These are phyloP conservation scores for Teunomyces kruisii DNA, from an alignment of 805 yeast species.

Conservation along the genomic window DNA sequence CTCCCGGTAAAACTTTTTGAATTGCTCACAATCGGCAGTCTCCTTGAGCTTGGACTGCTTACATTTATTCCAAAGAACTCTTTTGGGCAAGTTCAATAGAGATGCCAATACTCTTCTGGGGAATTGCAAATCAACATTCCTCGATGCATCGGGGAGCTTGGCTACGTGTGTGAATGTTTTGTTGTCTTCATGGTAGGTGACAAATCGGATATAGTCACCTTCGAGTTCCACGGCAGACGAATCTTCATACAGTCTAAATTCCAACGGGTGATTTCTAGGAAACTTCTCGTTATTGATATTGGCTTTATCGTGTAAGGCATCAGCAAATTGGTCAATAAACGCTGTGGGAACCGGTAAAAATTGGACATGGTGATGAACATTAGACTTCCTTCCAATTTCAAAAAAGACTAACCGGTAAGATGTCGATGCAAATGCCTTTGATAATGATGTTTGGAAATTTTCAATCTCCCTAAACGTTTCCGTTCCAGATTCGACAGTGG, in stretches of 20 bases:
- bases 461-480: conserved; percentile 40
- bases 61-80: conserved; percentile 78
- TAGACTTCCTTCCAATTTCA: conserved; percentile 62
- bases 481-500: conserved; percentile 37
- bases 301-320: conserved; percentile 44
- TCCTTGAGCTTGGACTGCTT: conserved; percentile 64
- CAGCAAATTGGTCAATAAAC: conserved; percentile 42
- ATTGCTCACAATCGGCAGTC: conserved; percentile 56
- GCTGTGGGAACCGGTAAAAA: conserved; percentile 64
- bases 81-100: conserved; percentile 56
- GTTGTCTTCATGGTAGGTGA: conserved; percentile 20
- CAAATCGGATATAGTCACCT: conserved; percentile 39
- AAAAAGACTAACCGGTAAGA: conserved; percentile 57
- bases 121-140: conserved; percentile 71
- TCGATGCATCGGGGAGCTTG: conserved; percentile 21
- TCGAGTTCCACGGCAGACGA: conserved; percentile 20
- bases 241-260: conserved; percentile 36
- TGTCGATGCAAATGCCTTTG: conserved; percentile 43
- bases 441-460: conserved; percentile 48
- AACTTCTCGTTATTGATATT: conserved; percentile 48
- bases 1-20: conserved; percentile 53
- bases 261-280: conserved; percentile 40
- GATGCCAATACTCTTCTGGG: conserved; percentile 78
- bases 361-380: conserved; percentile 78
- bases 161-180: conserved; percentile 19